Evolutionary conservation across 2,329 filamentous ascomycete genomes (phyloP), one percentile per base, ranked within the genome.

Genomic region (Trichoderma arundinaceum): DNA sequence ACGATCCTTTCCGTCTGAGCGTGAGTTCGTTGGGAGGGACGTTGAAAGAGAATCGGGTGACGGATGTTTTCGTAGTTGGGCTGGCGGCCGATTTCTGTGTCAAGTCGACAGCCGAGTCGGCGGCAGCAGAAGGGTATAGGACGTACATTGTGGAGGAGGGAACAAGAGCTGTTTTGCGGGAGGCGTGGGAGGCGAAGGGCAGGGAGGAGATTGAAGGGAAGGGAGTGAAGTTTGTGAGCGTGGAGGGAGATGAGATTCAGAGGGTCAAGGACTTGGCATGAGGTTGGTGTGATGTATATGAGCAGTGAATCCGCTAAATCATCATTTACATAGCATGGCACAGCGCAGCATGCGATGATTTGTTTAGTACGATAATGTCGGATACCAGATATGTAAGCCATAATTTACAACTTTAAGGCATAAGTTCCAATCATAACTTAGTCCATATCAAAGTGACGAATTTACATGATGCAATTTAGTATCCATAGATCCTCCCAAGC

Each of bases 1-100:
- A 90, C 67, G 91, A 94, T 74, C 91, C 92, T 0, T 94, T 97
- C 72, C 79, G 79, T 38, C 81, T 90, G 13, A 81, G 80, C 32
- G 87, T 89, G 72, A 89, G 86, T 72, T 88, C 88, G 13, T 80
- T 98, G 32, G 84, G 83, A 1, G 79, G 74, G 1, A 73, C 81
- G 54, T 76, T 99, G 70, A 82, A 77, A 59, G 81, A 81, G 2
- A 80, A 80, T 15, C 81, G 78, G 0, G 81, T 96, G 33, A 92
- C 91, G 6, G 86, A 96, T 75, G 91, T 97, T 6, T 97, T 89
- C 75, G 86, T 95, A 22, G 92, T 92, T 1, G 95, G 95, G 0
- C 75, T 99, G 63, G 94, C 95, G 3, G 89, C 88, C 17, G 95
- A 98, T 77, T 97, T 91, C 76, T 99, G 95, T 76, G 94, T 98